Conservation (phyloP, 228 moss, liverwort and hornwort genomes). For the Sphagnum fallax region DNA sequence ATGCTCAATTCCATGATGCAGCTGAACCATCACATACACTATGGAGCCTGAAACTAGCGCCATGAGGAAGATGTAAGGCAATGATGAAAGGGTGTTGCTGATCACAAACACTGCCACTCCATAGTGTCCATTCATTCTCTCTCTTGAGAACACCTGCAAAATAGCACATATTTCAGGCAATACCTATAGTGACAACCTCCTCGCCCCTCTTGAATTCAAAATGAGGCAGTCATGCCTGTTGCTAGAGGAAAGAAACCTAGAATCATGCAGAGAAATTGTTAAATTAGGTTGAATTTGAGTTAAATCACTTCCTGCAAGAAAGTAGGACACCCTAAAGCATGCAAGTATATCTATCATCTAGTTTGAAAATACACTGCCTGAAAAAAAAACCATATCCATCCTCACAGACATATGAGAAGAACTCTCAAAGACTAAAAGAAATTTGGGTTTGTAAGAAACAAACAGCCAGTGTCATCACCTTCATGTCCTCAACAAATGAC, state of each 20-base stretch:
- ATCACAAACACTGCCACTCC: conserved; percentile 52
- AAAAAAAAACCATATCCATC: not conserved
- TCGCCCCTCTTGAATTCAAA: too few relatives aligned
- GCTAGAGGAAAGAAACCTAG: too few relatives aligned
- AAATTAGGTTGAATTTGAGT: too few relatives aligned
- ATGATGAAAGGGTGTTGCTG: conserved; percentile 45
- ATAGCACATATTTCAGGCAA: not conserved
- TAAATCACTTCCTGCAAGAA: not conserved
- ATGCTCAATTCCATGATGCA: conserved; percentile 36
- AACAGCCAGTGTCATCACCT: conserved; percentile 13
- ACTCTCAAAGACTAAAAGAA: not conserved
- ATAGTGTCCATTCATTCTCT: conserved; percentile 58
- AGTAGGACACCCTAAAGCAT: not conserved
- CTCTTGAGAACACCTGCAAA: conserved; percentile 49
- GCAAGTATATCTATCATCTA: not conserved
- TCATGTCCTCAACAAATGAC: conserved; percentile 65
- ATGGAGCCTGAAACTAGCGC: conserved; percentile 26
- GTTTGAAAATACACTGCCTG: not conserved
- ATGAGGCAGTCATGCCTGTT: too few relatives aligned
- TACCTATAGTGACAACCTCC: not conserved
- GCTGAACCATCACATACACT: conserved; percentile 39
- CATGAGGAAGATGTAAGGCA: conserved; percentile 47
- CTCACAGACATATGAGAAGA: not conserved
- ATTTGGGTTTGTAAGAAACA: not conserved
- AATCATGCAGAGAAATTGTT: too few relatives aligned